Base-by-base conservation (phyloP, 345 rosid genomes). In the Brassica juncea region DNA sequence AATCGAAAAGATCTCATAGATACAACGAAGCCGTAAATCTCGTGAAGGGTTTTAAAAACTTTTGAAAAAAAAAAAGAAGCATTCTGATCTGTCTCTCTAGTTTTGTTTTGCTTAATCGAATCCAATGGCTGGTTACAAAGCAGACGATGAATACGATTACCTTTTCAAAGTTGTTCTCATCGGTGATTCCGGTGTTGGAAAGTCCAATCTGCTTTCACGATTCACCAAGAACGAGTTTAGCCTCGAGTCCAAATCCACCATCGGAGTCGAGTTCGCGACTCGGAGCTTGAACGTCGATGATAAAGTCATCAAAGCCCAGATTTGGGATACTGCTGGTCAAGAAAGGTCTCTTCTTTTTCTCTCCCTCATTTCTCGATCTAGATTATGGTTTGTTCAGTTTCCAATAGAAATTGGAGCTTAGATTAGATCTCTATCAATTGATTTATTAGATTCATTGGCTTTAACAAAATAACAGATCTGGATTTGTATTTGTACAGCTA, bases 251-350 rank as follows among this genome's bases (percentile, higher is more conserved):
- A 83, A 80, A 81, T 83, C 85, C 49, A 80, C 85, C 3, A 75
- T 83, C 39, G 85, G 85, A 5, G 85, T 83, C 5, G 85, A 83
- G 78, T 83, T 83, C 75, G 83, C 83, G 7, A 83, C 83, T 76
- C 75, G 85, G 5, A 75, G 81, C 49, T 66, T 80, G 77, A 80
- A 77, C 42, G 81, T 83, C 68, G 81, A 76, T 72, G 80, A 68
- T 30, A 83, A 83, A 76, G 83, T 83, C 81, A 83, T 83, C 81
- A 83, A 83, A 75, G 85, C 85, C 8, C 84, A 81, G 84, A 81
- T 81, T 77, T 81, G 84, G 84, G 84, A 81, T 72, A 81, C 84
- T 72, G 84, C 85, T 79, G 85, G 82, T 71, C 82, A 83, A 66
- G 85, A 83, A 80, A 83, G 83, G 85, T 83, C 74, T 60, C 4